Evolutionary conservation across 306 rosid genomes (phyloP).

Genomic region (Sicyos baderoa): DNA sequence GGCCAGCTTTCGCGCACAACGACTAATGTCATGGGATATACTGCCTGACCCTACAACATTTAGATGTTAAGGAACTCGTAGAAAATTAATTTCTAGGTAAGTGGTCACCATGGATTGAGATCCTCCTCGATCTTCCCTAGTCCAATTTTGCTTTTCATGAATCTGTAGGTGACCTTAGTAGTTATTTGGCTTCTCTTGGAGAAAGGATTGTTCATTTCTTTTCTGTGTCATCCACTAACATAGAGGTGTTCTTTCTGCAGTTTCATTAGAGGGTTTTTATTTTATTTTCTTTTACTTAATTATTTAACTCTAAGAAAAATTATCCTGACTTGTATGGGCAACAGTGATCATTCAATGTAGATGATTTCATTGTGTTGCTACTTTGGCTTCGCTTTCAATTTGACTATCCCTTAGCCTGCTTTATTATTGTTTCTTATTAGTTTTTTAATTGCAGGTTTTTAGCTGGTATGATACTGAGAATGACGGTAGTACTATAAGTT

Average conservation of each 20-base stretch:
- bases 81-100: too few species aligned
- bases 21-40: too few species aligned
- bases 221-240: background rate
- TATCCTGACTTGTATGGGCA: background rate
- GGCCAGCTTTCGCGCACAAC: too few species aligned
- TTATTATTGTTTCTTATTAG: background rate
- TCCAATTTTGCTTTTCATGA: background rate
- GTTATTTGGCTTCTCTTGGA: conserved; percentile 3
- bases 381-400: background rate
- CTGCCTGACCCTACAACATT: too few species aligned
- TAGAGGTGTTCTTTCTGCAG: background rate
- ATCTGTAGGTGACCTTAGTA: background rate
- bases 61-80: too few species aligned
- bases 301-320: background rate
- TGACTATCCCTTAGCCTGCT: background rate
- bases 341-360: background rate
- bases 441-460: conserved; percentile 14
- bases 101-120: too few species aligned
- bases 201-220: background rate
- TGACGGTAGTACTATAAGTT: background rate
- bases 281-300: background rate
- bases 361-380: background rate
- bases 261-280: background rate
- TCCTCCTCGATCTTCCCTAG: background rate
- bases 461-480: background rate